Percentiles rank a stretch among this genome's conserved stretches.
Conservation (phyloP, 2,329 filamentous ascomycete genomes). For the Colletotrichum phormii region DNA sequence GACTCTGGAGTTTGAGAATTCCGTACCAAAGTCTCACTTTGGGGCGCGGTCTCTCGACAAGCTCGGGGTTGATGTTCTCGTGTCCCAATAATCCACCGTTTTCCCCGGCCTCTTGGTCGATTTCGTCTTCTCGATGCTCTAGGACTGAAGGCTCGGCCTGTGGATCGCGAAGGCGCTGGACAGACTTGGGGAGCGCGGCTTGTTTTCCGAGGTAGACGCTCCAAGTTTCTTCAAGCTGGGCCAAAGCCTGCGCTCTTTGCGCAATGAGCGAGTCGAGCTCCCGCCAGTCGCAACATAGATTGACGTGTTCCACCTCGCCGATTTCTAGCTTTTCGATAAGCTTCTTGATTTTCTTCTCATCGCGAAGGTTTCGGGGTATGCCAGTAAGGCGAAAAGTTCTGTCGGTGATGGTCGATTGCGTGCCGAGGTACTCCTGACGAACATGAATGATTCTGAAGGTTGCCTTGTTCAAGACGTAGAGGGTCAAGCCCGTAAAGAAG, state of each 20-base stretch:
- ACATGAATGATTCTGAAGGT: slow-evolving; percentile 88
- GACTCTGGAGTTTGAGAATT: slow-evolving; percentile 76
- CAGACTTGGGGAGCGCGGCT: slow-evolving; percentile 53
- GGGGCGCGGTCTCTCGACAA: slow-evolving; percentile 66
- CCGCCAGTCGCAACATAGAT: slow-evolving; percentile 87
- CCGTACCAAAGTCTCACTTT: slow-evolving; percentile 83
- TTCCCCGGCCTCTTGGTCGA: slow-evolving; percentile 63
- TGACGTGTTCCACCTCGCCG: slow-evolving; percentile 89
- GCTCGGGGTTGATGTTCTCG: slow-evolving; percentile 38
- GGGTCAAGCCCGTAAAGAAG: slow-evolving; percentile 83
- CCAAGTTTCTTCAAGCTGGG: slow-evolving; percentile 86
- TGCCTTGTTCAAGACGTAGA: slow-evolving; percentile 86
- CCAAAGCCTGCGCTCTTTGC: slow-evolving; percentile 72
- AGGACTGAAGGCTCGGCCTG: slow-evolving; percentile 27
- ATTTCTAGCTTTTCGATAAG: slow-evolving; percentile 90
- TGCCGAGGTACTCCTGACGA: slow-evolving; percentile 90
- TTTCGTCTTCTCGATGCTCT: slow-evolving; percentile 44
- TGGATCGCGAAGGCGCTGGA: slow-evolving; percentile 38
- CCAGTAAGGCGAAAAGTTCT: slow-evolving; percentile 92
- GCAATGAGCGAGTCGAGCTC: slow-evolving; percentile 81
- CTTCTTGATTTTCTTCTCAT: slow-evolving; percentile 84
- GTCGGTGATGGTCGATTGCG: slow-evolving; percentile 95
- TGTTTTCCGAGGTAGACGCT: slow-evolving; percentile 76
- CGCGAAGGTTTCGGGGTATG: slow-evolving; percentile 82
- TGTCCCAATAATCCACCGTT: slow-evolving; percentile 67